Percentiles rank a stretch among this genome's conserved stretches.
Evolutionary conservation across 169 alveolate genomes (phyloP).

Genomic region (Cyclospora cayetanensis): DNA sequence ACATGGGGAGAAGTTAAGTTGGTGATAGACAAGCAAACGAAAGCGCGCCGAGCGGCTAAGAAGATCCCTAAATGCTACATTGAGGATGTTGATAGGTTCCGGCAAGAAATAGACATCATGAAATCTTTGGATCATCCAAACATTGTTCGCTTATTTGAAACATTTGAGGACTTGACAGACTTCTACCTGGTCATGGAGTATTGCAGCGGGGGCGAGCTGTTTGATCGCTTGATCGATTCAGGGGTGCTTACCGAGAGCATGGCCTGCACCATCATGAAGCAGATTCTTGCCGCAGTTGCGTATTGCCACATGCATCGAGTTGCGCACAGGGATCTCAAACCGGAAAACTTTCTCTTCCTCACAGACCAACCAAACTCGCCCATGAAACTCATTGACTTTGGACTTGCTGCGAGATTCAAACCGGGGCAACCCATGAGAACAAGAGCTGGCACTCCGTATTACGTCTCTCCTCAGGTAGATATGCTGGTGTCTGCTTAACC

Average conservation of each 20-base stretch:
- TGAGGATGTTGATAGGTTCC: conserved; percentile 78
- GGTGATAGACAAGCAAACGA: conserved; percentile 77
- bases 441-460: conserved; percentile 89
- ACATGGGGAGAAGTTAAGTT: conserved; percentile 83
- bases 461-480: conserved; percentile 90
- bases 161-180: conserved; percentile 85
- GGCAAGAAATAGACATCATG: conserved; percentile 90
- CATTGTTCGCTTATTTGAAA: conserved; percentile 92
- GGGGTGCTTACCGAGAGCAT: conserved; percentile 86
- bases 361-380: conserved; percentile 73
- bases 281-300: conserved; percentile 90
- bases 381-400: conserved; percentile 90
- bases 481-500: conserved; percentile 75
- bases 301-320: conserved; percentile 91
- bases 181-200: conserved; percentile 91
- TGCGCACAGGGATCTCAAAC: conserved; percentile 91
- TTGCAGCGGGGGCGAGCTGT: conserved; percentile 93
- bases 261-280: conserved; percentile 91
- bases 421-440: conserved; percentile 80
- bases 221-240: conserved; percentile 87
- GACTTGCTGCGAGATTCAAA: conserved; percentile 84
- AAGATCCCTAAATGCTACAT: conserved; percentile 80
- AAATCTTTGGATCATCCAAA: conserved; percentile 95
- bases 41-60: conserved; percentile 81
- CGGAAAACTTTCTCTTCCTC: conserved; percentile 86